Conservation (phyloP, 352 stramenopile genomes). For the Phytophthora sansomeana region DNA sequence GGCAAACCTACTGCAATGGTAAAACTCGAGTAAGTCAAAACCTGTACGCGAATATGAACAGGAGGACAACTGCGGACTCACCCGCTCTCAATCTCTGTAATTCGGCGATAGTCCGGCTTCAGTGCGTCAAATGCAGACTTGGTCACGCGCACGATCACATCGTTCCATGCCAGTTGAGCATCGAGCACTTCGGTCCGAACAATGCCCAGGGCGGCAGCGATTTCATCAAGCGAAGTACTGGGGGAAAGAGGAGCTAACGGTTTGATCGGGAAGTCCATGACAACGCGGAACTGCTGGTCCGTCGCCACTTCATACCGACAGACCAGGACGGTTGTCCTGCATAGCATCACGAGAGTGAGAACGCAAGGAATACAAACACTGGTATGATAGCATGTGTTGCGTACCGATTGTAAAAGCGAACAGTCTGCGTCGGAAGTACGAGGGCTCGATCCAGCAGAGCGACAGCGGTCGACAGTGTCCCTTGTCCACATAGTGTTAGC, state of each 20-base stretch:
- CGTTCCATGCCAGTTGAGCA: constrained; percentile 10
- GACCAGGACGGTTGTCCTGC: constrained; percentile 11
- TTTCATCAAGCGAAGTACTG: background rate
- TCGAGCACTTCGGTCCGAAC: background rate
- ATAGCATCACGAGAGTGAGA: background rate
- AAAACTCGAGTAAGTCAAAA: background rate
- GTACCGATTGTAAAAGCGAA: constrained; percentile 13
- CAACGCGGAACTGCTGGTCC: background rate
- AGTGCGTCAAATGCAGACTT: constrained; percentile 3
- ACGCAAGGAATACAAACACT: background rate
- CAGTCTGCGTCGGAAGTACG: constrained; percentile 7
- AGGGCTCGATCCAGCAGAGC: constrained; percentile 1
- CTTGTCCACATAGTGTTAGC: constrained; percentile 8
- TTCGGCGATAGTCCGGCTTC: constrained; percentile 2
- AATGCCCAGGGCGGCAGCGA: constrained; percentile 11
- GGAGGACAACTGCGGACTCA: background rate
- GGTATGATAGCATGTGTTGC: background rate
- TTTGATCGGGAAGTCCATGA: constrained; percentile 16
- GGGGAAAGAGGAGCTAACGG: background rate
- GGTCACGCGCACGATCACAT: constrained; percentile 8
- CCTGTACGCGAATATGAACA: background rate
- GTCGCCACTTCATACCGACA: constrained; percentile 3
- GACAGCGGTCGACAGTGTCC: constrained; percentile 9
- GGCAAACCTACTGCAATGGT: constrained; percentile 11
- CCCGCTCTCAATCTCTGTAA: constrained; percentile 7